Percentiles rank a stretch among this genome's conserved stretches.
These are phyloP conservation scores for Ephemerocybe angulata DNA, from an alignment of 768 basidiomycete species.

Conservation along the genomic window DNA sequence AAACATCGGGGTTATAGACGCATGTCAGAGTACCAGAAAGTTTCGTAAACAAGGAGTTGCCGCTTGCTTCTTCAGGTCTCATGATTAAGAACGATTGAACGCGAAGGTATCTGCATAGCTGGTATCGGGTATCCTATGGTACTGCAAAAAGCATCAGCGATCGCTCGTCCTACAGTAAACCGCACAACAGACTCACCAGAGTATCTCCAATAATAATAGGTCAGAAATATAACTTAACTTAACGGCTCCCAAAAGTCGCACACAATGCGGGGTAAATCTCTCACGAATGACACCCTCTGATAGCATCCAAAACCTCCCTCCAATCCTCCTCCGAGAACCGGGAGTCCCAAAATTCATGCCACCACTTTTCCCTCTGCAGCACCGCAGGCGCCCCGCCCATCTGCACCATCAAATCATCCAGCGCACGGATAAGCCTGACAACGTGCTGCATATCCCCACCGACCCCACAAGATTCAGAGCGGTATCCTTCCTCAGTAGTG, in stretches of 20 bases:
- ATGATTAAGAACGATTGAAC: too few relatives aligned
- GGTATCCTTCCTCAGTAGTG: background rate
- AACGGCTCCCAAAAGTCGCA: background rate
- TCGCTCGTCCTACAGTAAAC: too few relatives aligned
- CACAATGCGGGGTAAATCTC: background rate
- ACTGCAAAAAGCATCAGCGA: too few relatives aligned
- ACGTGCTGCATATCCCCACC: constrained; percentile 22
- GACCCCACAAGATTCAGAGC: constrained; percentile 12
- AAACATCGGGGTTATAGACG: too few relatives aligned
- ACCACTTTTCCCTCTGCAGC: constrained; percentile 17
- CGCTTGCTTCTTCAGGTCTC: too few relatives aligned
- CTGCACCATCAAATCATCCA: constrained; percentile 15
- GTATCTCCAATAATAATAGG: background rate
- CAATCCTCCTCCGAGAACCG: constrained; percentile 21
- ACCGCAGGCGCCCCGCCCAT: constrained; percentile 20
- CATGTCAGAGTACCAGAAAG: too few relatives aligned
- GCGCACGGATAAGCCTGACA: constrained; percentile 10
- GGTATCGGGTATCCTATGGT: too few relatives aligned
- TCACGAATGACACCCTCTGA: background rate
- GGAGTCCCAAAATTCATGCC: constrained; percentile 23
- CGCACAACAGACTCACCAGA: too few relatives aligned
- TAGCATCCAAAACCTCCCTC: constrained; percentile 12
- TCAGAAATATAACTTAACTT: background rate
- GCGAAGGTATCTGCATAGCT: too few relatives aligned
- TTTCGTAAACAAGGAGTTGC: too few relatives aligned